A percentile compares a stretch with the other conserved stretches of the same genome.
These are phyloP conservation scores for Microcera coccophila DNA, from an alignment of 2,329 filamentous ascomycete species.

Conservation along the genomic window DNA sequence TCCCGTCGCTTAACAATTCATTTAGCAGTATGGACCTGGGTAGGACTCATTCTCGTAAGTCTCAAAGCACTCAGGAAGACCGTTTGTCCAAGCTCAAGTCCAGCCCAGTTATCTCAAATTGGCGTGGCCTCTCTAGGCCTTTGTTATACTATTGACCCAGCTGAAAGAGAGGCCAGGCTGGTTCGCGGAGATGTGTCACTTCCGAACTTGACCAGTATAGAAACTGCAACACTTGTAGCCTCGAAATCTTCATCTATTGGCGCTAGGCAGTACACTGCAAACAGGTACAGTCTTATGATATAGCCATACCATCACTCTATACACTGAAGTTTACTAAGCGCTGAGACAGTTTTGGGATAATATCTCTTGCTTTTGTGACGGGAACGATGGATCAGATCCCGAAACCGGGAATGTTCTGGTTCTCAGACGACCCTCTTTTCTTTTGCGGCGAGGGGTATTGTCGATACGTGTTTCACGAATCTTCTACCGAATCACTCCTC, in stretches of 20 bases:
- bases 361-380: not conserved
- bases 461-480: not conserved
- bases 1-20: not conserved
- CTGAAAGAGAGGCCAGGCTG: slow-evolving; percentile 28
- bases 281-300: too few relatives aligned
- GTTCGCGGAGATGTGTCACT: slow-evolving; percentile 29
- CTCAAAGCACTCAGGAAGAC: too few relatives aligned
- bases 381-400: not conserved
- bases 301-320: too few relatives aligned
- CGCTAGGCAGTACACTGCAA: slow-evolving; percentile 37
- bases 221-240: slow-evolving; percentile 24
- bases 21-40: not conserved
- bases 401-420: not conserved
- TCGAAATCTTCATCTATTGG: slow-evolving; percentile 12
- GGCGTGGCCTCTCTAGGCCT: slow-evolving; percentile 38
- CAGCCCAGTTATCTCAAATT: slow-evolving; percentile 35
- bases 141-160: slow-evolving; percentile 36
- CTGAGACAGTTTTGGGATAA: not conserved
- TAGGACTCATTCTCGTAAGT: not conserved
- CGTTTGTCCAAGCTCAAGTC: not conserved
- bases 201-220: slow-evolving; percentile 32
- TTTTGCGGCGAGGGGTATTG: not conserved
- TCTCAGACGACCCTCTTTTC: not conserved
- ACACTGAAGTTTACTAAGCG: not conserved
- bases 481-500: not conserved